A percentile compares a stretch with the other conserved stretches of the same genome.
phyloP scores from a whole-genome alignment of 2,329 filamentous ascomycete species.

The Cladophialophora chaetospira region DNA sequence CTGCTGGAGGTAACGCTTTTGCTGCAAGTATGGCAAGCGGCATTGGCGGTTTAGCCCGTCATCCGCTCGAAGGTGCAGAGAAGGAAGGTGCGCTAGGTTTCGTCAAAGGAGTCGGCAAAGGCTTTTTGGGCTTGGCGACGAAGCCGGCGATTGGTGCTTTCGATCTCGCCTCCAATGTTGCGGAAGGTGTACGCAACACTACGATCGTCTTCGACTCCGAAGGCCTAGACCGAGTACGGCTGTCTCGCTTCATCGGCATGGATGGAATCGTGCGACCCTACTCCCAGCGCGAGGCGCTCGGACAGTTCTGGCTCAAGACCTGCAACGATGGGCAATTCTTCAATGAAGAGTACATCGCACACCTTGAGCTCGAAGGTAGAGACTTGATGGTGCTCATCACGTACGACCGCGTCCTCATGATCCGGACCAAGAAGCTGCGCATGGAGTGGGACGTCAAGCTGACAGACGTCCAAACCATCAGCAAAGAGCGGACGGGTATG shows the following conservation, averaged over 20 bases:
- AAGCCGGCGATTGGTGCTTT: slow-evolving; percentile 97
- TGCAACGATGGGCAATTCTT: slow-evolving; percentile 97
- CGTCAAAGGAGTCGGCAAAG: slow-evolving; percentile 97
- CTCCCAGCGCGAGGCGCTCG: slow-evolving; percentile 89
- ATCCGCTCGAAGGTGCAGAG: slow-evolving; percentile 93
- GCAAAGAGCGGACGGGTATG: slow-evolving; percentile 92
- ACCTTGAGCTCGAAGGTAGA: slow-evolving; percentile 85
- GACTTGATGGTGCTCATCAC: slow-evolving; percentile 91
- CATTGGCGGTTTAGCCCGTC: slow-evolving; percentile 87
- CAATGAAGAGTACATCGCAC: slow-evolving; percentile 95
- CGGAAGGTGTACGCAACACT: slow-evolving; percentile 96
- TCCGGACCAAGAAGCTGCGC: slow-evolving; percentile 79
- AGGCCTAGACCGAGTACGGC: slow-evolving; percentile 90
- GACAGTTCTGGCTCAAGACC: slow-evolving; percentile 98
- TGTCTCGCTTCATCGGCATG: slow-evolving; percentile 85
- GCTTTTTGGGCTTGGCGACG: slow-evolving; percentile 87
- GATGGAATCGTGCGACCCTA: slow-evolving; percentile 95
- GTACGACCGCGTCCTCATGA: slow-evolving; percentile 82
- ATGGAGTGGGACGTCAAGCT: slow-evolving; percentile 96
- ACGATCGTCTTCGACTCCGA: slow-evolving; percentile 97
- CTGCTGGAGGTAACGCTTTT: slow-evolving; percentile 91
- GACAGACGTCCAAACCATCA: slow-evolving; percentile 95
- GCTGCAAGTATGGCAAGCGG: slow-evolving; percentile 90
- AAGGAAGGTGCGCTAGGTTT: slow-evolving; percentile 93
- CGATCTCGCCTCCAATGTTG: slow-evolving; percentile 94